Base-by-base conservation (phyloP, 106 monocot species). In the Amphibolis antarctica region DNA sequence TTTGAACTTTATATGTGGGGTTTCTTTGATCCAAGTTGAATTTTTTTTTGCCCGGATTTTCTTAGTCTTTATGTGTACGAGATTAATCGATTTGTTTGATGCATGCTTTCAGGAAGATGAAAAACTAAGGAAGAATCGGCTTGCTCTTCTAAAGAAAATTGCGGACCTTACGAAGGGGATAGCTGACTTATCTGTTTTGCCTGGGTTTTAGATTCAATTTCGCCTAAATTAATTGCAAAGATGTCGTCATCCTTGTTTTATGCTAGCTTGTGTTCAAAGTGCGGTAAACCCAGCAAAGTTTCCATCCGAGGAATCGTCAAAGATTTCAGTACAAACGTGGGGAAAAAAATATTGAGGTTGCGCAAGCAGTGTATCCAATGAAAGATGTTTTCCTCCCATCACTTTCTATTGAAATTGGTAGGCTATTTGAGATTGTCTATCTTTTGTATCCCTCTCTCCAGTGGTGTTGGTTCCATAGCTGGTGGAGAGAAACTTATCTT, bases 51-150 rank as follows among this genome's bases (percentile, higher is more conserved):
- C 18, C 1, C 15, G 28, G n/a, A n/a, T n/a, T n/a, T 20, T 14
- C 58, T 25, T 13, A 59, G 6, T 25, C 15, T 30, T 0, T 19
- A 0, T 59, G 29, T 7, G 36, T 36, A 36, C 36, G 7, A 27
- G 25, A 14, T 3, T 27, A 4, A 30, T 7, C 3, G 25, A 22
- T 17, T 1, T 51, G n/a, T 49, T 55, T 26, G 62, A 9, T 15
- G 49, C 17, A 0, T 48, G 44, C 70, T 12, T 51, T 28, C 79
- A 94, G 93, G 93, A 94, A 46, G 86, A 94, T 28, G 74, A 73
- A 51, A 81, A 43, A 44, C 73, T 94, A n/a, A 79, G 89, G 66
- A 94, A 79, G 49, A 94, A 94, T 72, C 73, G 93, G 65, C 83
- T 94, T 43, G 72, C 77, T 1, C 79, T 94, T 59, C 81, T 94